Base-by-base conservation (phyloP, 352 stramenopile genomes). In the Pythium vanterpoolii region DNA sequence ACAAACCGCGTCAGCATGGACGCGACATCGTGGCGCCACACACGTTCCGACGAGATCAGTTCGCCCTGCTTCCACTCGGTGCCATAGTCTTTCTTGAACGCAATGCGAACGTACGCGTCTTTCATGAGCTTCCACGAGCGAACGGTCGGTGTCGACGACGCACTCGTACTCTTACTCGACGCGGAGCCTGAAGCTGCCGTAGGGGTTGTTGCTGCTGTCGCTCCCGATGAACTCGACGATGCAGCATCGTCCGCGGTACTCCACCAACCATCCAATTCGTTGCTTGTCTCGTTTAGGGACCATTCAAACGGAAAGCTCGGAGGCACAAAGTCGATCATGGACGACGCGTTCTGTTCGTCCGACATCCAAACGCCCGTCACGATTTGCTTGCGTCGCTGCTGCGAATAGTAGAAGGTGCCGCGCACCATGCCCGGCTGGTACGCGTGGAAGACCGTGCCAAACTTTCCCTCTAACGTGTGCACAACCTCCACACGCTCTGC, bases 61-160 rank as follows among this genome's bases (percentile, higher is more conserved):
- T 78, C 56, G 1, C 86, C 84, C 36, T 95, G 62, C 63, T 87
- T 79, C 86, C 86, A 95, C 63, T 95, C 87, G 2, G 79, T 94
- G 16, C 85, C 86, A 55, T 95, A 96, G 58, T 96, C 87, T 48
- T 92, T 93, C 71, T 96, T 96, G 69, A 93, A 96, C 8, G 79
- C 86, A 14, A 96, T 59, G 31, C 87, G 87, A 21, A 96, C 83
- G 46, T 95, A 95, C 26, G 75, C 77, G 51, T 96, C 86, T 40
- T 91, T 90, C 38, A 92, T 69, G 4, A 96, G 63, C 48, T 85
- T 83, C 87, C 87, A 96, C 73, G 39, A 39, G 8, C 71, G 47
- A 10, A 23, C n/a, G 13, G 28, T 5, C 6, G 45, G 16, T 5
- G 43, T 67, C 8, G 63, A 64, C 21, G 59, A 46, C n/a, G 61